Percentiles rank a stretch among this genome's conserved stretches.
phyloP scores from a whole-genome alignment of 805 yeast genomes.

The Lachancea sp. region DNA sequence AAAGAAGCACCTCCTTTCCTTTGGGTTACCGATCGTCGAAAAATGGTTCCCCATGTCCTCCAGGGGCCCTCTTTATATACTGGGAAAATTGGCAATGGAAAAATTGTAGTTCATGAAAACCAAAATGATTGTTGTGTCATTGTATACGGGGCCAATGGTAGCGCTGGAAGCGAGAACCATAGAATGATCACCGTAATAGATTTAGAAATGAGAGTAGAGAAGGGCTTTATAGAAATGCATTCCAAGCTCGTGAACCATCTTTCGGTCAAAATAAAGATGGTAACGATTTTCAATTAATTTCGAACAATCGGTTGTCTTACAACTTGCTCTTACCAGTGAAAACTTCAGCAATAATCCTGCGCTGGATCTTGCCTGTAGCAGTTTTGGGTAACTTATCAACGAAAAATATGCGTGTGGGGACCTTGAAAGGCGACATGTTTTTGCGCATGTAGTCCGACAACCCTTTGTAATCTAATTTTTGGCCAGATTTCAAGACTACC shows the following conservation, averaged over 20 bases:
- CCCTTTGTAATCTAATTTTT: conserved; percentile 37
- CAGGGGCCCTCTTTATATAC: conserved; percentile 3
- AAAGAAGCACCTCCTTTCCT: conserved; percentile 9
- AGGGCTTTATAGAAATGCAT: too few relatives aligned
- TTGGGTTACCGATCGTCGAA: conserved; percentile 3
- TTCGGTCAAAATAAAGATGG: not conserved
- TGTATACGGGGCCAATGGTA: not conserved
- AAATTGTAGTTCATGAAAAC: too few relatives aligned
- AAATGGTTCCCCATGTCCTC: not conserved
- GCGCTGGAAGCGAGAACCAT: conserved; percentile 1
- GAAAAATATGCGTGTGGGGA: conserved; percentile 52
- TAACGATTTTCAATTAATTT: too few relatives aligned
- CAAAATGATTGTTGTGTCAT: too few relatives aligned
- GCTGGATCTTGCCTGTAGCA: conserved; percentile 72
- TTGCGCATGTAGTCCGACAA: conserved; percentile 40
- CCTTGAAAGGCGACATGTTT: conserved; percentile 50
- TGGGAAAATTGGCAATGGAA: not conserved
- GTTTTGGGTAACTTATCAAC: conserved; percentile 64
- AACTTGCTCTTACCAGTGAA: conserved; percentile 35
- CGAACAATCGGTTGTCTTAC: conserved; percentile 13
- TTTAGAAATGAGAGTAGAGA: not conserved
- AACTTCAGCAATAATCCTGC: conserved; percentile 55
- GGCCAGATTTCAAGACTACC: conserved; percentile 46
- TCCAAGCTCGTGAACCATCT: too few relatives aligned
- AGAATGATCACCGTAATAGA: not conserved